Evolutionary conservation across 2,329 filamentous ascomycete species (phyloP).

Genomic region (Fusarium longipes): DNA sequence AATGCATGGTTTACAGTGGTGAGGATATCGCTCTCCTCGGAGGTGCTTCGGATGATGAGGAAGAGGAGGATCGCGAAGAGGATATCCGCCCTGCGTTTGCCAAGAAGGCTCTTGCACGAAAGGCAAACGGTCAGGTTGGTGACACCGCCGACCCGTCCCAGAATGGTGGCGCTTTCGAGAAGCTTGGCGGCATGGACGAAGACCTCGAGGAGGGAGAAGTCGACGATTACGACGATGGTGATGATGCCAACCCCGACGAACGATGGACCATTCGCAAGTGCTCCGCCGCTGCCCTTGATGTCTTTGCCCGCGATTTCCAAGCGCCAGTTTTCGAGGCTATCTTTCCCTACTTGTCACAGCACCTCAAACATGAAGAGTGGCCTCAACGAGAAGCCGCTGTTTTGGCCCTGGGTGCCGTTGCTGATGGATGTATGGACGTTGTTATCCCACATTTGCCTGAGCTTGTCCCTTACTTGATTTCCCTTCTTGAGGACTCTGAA

Average conservation of each 20-base stretch:
- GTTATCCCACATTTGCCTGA: slow-evolving; percentile 92
- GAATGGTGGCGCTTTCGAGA: slow-evolving; percentile 67
- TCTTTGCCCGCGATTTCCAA: slow-evolving; percentile 91
- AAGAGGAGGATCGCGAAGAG: slow-evolving; percentile 87
- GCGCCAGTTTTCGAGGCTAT: slow-evolving; percentile 90
- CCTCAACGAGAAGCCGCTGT: slow-evolving; percentile 93
- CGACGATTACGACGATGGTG: slow-evolving; percentile 77
- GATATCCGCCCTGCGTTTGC: slow-evolving; percentile 95
- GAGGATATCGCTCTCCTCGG: slow-evolving; percentile 91
- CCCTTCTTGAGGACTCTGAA: slow-evolving; percentile 83
- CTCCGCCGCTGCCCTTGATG: slow-evolving; percentile 93
- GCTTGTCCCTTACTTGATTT: slow-evolving; percentile 89
- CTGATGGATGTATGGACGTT: slow-evolving; percentile 91
- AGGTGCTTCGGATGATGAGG: slow-evolving; percentile 87
- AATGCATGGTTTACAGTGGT: slow-evolving; percentile 96
- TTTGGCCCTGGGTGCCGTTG: slow-evolving; percentile 91
- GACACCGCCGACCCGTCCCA: slow-evolving; percentile 63
- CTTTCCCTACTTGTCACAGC: slow-evolving; percentile 89
- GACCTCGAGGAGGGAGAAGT: slow-evolving; percentile 91
- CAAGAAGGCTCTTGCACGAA: slow-evolving; percentile 70
- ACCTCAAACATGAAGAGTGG: slow-evolving; percentile 90
- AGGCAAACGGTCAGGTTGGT: slow-evolving; percentile 64
- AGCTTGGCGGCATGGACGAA: slow-evolving; percentile 71
- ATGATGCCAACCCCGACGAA: slow-evolving; percentile 87
- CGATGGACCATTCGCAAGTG: slow-evolving; percentile 97